Base-by-base conservation (phyloP, 768 basidiomycete species). In the Tricholoma terreum region DNA sequence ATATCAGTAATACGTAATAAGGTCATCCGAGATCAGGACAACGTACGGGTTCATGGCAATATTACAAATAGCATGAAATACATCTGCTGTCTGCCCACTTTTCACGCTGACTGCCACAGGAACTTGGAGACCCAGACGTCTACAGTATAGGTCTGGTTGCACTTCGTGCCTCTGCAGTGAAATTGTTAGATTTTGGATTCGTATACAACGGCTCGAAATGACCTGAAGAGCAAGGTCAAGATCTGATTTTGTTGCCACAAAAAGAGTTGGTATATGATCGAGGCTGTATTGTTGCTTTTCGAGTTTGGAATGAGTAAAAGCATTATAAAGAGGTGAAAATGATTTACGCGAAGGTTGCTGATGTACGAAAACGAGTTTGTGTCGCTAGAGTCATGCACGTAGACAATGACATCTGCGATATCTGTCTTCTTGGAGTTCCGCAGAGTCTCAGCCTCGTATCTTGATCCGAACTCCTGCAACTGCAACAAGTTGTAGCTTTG, bases 351-450 rank as follows among this genome's bases (percentile, higher is more conserved):
- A 65, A 98, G 77, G 75, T 96, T 97, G 65, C 93, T 95, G 70
- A 99, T 94, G 74, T 98, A 97, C 48, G 93, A 95, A 71, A 99
- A 99, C 9, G 94, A 97, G 74, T 99, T 98, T 38, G 96, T 98
- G 69, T 99, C 96, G 68, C 92, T 94, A 48, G 95, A 98, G 73
- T 99, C 96, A 66, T 98, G 87, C 31, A 98, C 94, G 69, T 96
- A 98, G 61, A 95, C 83, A 59, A 98, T 90, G 40, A 98, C 92
- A 72, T 99, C 96, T 17, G 92, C 92, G 45, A 91, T 74, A 69
- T 97, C 95, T 31, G 87, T 86, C 75, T 94, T 97, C 77, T 93
- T 96, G 36, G 86, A 80, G 70, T 89, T 93, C 59, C 94, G 84
- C 56, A 98, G 75, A 9, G 84, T 87, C 71, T 98, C 96, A 0